Percentiles rank a stretch among this genome's conserved stretches.
Evolutionary conservation across 2,329 filamentous ascomycete genomes (phyloP).

Genomic region (Hymenoscyphus repandus): DNA sequence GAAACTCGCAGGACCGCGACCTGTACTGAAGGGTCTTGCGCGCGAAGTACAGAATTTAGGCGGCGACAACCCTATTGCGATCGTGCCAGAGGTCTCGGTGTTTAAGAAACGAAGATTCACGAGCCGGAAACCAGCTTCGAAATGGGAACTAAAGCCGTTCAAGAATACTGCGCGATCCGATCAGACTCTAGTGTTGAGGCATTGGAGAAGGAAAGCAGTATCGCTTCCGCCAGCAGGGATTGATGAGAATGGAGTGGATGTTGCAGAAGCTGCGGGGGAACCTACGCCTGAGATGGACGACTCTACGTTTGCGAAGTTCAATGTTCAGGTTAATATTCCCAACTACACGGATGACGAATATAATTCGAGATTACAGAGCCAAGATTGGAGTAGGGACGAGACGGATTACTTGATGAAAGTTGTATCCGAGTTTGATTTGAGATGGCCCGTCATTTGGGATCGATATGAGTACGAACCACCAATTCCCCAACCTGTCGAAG

Average conservation of each 20-base stretch:
- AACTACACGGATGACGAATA: constrained; percentile 88
- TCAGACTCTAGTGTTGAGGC: constrained; percentile 59
- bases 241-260: constrained; percentile 34
- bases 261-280: constrained; percentile 34
- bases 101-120: constrained; percentile 55
- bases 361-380: constrained; percentile 62
- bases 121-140: constrained; percentile 49
- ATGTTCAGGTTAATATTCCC: constrained; percentile 72
- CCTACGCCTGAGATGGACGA: constrained; percentile 43
- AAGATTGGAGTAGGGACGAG: constrained; percentile 86
- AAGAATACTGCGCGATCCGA: constrained; percentile 72
- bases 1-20: constrained; percentile 56
- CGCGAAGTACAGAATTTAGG: constrained; percentile 62
- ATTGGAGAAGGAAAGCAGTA: constrained; percentile 70
- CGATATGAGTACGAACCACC: constrained; percentile 71
- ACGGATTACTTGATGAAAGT: constrained; percentile 84
- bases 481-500: constrained; percentile 38
- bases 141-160: constrained; percentile 68
- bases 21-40: constrained; percentile 58
- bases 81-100: constrained; percentile 53
- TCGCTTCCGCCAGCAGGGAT: constrained; percentile 36
- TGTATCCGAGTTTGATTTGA: constrained; percentile 73
- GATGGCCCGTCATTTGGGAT: constrained; percentile 90
- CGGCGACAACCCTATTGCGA: constrained; percentile 62
- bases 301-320: constrained; percentile 77